Conservation (phyloP, 2,329 filamentous ascomycete genomes). For the Ophiostoma perfectum region DNA sequence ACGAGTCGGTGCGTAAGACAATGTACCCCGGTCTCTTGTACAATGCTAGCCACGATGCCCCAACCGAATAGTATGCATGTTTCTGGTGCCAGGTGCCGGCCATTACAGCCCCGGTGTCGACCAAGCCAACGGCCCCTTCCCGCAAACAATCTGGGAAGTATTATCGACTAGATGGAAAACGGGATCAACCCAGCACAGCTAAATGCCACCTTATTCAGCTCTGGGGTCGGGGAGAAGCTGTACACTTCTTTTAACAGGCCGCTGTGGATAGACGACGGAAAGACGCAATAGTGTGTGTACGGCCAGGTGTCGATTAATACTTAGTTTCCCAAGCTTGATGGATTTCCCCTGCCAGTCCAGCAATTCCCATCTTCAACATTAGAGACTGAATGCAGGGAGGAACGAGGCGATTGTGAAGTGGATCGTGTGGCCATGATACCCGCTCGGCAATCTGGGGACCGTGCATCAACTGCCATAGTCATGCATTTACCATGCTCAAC, state of each 20-base stretch:
- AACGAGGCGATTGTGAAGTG: background rate
- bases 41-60: background rate
- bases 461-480: background rate
- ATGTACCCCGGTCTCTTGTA: slow-evolving; percentile 2
- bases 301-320: background rate
- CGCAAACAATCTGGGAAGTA: background rate
- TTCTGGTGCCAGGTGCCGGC: background rate
- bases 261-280: background rate
- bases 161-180: background rate
- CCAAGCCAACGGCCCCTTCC: background rate
- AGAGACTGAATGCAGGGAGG: too few species aligned
- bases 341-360: slow-evolving; percentile 2
- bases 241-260: background rate
- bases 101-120: background rate
- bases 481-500: too few species aligned
- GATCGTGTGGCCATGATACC: background rate
- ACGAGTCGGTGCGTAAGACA: slow-evolving; percentile 1
- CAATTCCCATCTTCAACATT: background rate
- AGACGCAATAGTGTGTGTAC: background rate
- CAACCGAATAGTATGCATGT: background rate
- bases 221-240: slow-evolving; percentile 6
- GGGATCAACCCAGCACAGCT: background rate
- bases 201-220: background rate
- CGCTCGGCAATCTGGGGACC: background rate
- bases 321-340: background rate